These are phyloP conservation scores for Magnusiomyces sp. DNA, from an alignment of 1,139 yeast species.

Conservation along the genomic window DNA sequence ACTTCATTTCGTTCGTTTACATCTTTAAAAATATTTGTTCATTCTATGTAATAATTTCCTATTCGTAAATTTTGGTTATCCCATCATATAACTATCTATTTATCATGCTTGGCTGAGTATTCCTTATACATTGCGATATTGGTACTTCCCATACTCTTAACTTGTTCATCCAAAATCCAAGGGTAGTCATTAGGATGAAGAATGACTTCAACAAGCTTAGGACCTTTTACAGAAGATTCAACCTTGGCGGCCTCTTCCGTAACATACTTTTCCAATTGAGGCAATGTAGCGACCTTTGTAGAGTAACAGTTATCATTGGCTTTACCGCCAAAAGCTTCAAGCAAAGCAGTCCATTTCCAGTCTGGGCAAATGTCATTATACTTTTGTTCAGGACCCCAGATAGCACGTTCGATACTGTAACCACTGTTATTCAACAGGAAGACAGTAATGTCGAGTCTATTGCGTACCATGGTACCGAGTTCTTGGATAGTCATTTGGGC, in stretches of 20 bases:
- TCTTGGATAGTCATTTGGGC: slow-evolving; percentile 83
- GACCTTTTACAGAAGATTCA: slow-evolving; percentile 21
- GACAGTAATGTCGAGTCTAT: slow-evolving; percentile 52
- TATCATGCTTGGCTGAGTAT: slow-evolving; percentile 18
- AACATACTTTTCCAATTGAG: slow-evolving; percentile 25
- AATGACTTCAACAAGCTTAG: slow-evolving; percentile 47
- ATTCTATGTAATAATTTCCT: too few species aligned
- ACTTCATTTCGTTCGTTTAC: too few species aligned
- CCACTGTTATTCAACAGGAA: slow-evolving; percentile 75
- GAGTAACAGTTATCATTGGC: slow-evolving; percentile 34
- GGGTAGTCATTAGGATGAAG: slow-evolving; percentile 57
- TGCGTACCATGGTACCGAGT: slow-evolving; percentile 57
- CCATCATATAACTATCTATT: not conserved
- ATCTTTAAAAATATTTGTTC: too few species aligned
- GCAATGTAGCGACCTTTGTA: slow-evolving; percentile 30
- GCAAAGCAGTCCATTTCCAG: slow-evolving; percentile 70
- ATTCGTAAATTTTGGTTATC: too few species aligned
- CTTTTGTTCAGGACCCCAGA: slow-evolving; percentile 63
- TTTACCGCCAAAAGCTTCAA: slow-evolving; percentile 61
- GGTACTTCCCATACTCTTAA: slow-evolving; percentile 23
- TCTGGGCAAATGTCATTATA: slow-evolving; percentile 72
- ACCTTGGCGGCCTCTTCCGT: slow-evolving; percentile 19
- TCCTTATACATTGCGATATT: slow-evolving; percentile 21
- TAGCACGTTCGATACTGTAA: slow-evolving; percentile 77
- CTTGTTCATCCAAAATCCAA: slow-evolving; percentile 37